These are phyloP conservation scores for Clarireedia monteithiana DNA, from an alignment of 2,329 filamentous ascomycete species.

Conservation along the genomic window DNA sequence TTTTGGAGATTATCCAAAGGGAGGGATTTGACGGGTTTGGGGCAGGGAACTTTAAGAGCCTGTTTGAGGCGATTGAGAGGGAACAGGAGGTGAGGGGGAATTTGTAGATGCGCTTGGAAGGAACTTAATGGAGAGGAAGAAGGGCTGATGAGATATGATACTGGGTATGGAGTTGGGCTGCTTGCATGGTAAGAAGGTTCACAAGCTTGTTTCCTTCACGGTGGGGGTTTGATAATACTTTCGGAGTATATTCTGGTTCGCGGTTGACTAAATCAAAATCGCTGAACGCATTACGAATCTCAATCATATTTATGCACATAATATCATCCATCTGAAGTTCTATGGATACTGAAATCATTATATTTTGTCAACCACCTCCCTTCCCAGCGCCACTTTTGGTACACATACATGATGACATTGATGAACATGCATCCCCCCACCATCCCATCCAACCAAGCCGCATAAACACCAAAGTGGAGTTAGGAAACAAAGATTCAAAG, in stretches of 20 bases:
- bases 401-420: background rate
- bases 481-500: background rate
- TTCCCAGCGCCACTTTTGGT: background rate
- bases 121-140: background rate
- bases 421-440: background rate
- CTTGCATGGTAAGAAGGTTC: too few species aligned
- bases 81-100: slow-evolving; percentile 86
- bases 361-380: background rate
- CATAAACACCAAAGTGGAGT: background rate
- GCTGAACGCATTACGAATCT: background rate
- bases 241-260: too few species aligned
- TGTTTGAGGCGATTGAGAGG: slow-evolving; percentile 92
- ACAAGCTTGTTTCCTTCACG: too few species aligned
- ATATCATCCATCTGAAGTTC: background rate
- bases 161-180: background rate
- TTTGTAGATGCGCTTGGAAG: slow-evolving; percentile 40
- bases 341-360: background rate
- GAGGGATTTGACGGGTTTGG: slow-evolving; percentile 89
- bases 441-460: background rate
- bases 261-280: too few species aligned
- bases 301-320: background rate
- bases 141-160: background rate
- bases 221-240: too few species aligned
- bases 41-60: slow-evolving; percentile 88
- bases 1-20: slow-evolving; percentile 92